Evolutionary conservation across 768 basidiomycete species (phyloP), one percentile per base, ranked within the genome.

Genomic region (Macrolepiota albuminosa): DNA sequence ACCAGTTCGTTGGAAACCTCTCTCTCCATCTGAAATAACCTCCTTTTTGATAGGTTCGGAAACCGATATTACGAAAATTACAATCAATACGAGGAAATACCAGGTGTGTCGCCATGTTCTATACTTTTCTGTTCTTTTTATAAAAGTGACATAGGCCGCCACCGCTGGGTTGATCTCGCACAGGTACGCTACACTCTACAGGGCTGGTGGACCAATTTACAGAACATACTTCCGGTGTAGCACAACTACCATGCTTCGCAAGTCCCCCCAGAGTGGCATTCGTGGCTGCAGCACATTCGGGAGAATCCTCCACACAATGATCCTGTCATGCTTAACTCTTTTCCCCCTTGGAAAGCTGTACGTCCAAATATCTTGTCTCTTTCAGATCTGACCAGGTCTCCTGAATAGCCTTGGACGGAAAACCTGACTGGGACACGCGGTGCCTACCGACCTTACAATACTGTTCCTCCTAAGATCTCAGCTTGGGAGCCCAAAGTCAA

Each of bases 251-350:
- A 98, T 68, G 93, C 91, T n/a, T 83, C 92, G 0, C 96, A 99
- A 78, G 87, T 97, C 39, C 91, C 94, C 16, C 84, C 95, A 0
- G 95, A 96, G 74, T 98, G 96, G 96, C 96, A 97, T 76, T 86
- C 95, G 5, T 98, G 95, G 95, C 75, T 98, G 40, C 81, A 82
- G 10, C 94, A 97, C 69, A 97, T 96, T 67, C 89, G 96, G 52
- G 83, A 86, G 64, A 84, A 87, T 29, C 83, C 93, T 5, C 96
- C 96, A 0, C 76, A 81, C 1, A 79, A 88, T 60, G 96, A 98
- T 68, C 70, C 79, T 1, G 74, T 93, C 29, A 76, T 96, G 73
- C 82, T 88, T 67, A 83, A 78, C 60, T 66, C 81, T 42, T 82
- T 84, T 34, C 93, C 90, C 2, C 74, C 86, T 0, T 98, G 95